These are phyloP conservation scores for Suillus hirtellus DNA, from an alignment of 768 basidiomycete genomes.

Conservation along the genomic window DNA sequence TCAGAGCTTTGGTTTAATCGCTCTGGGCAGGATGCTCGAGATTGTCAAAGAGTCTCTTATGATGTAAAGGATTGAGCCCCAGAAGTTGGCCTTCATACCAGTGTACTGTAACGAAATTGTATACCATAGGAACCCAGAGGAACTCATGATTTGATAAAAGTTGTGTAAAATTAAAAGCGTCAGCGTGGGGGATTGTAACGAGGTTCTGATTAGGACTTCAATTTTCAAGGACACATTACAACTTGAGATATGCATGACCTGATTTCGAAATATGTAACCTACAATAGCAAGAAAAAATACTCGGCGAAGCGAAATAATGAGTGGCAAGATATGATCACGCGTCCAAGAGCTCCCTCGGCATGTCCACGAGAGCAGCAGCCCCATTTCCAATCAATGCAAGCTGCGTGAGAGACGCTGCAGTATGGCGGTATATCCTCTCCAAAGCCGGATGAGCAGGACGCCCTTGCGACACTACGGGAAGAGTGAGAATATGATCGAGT, in stretches of 20 bases:
- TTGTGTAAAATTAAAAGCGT: not conserved
- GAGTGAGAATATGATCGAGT: slow-evolving; percentile 7
- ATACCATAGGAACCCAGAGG: not conserved
- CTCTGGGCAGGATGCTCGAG: slow-evolving; percentile 45
- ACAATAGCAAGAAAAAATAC: not conserved
- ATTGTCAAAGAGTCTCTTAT: slow-evolving; percentile 31
- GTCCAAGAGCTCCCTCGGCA: slow-evolving; percentile 72
- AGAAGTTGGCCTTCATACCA: not conserved
- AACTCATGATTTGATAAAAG: not conserved
- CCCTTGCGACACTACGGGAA: slow-evolving; percentile 68
- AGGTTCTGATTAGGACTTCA: not conserved
- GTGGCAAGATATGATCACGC: slow-evolving; percentile 21
- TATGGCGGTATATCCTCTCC: slow-evolving; percentile 78
- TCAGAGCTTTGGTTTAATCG: slow-evolving; percentile 49
- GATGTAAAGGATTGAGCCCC: not conserved
- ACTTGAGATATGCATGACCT: slow-evolving; percentile 6
- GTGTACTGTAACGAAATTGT: not conserved
- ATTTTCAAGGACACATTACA: slow-evolving; percentile 8
- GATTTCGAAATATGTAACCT: not conserved
- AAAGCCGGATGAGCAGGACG: slow-evolving; percentile 68
- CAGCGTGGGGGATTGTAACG: not conserved
- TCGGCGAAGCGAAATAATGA: not conserved
- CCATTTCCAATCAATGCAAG: slow-evolving; percentile 74
- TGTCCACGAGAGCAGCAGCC: slow-evolving; percentile 78
- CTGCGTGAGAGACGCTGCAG: slow-evolving; percentile 64